Percentiles rank a stretch among this genome's conserved stretches.
phyloP scores from a whole-genome alignment of 768 basidiomycete species.

The Phallus indusiatus region DNA sequence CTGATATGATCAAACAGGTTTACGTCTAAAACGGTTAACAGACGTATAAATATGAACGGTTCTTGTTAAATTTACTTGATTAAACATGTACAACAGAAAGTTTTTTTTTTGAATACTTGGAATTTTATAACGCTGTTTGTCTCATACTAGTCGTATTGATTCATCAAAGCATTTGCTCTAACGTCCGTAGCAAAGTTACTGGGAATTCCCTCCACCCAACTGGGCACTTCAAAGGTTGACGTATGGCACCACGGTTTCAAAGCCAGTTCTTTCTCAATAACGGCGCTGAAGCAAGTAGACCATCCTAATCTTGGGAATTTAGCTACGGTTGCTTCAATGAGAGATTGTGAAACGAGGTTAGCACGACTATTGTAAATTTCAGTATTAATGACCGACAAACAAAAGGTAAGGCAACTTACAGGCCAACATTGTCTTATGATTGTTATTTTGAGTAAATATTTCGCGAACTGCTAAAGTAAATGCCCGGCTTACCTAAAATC shows the following conservation, averaged over 20 bases:
- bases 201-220: constrained; percentile 32
- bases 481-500: constrained; percentile 32
- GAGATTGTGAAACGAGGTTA: constrained; percentile 30
- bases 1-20: background rate
- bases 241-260: constrained; percentile 44
- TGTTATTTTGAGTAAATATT: constrained; percentile 2
- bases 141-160: constrained; percentile 24
- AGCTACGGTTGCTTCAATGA: constrained; percentile 32
- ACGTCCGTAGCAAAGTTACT: constrained; percentile 42
- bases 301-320: constrained; percentile 37
- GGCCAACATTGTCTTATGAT: constrained; percentile 32
- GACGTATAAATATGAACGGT: background rate
- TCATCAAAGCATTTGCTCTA: constrained; percentile 33
- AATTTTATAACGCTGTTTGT: too few species aligned
- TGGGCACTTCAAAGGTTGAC: constrained; percentile 36
- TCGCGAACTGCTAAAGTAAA: background rate
- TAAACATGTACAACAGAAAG: too few species aligned
- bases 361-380: constrained; percentile 25
- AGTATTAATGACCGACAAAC: background rate
- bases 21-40: background rate
- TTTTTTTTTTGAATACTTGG: too few species aligned
- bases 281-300: constrained; percentile 33
- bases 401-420: constrained; percentile 21
- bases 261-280: constrained; percentile 35
- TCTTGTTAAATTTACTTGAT: too few species aligned